Evolutionary conservation across 2,329 filamentous ascomycete species (phyloP).

Genomic region (Madurella fahalii): DNA sequence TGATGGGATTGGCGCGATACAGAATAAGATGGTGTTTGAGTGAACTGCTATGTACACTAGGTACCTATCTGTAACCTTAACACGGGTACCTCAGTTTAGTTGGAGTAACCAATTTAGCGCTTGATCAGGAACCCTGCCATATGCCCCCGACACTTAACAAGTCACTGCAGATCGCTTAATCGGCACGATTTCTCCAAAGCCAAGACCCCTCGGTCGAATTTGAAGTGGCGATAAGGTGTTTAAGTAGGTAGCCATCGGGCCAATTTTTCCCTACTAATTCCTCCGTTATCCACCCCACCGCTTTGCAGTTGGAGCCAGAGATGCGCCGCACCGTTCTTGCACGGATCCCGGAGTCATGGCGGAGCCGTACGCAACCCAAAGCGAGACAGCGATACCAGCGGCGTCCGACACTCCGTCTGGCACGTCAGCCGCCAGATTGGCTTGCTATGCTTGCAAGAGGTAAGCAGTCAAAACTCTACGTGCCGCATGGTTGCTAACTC

Average conservation of each 20-base stretch:
- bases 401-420: neutral
- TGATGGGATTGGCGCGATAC: constrained; percentile 30
- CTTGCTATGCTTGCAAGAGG: constrained; percentile 18
- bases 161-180: too few species aligned
- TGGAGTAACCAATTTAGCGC: too few species aligned
- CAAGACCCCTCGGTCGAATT: too few species aligned
- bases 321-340: neutral
- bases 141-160: too few species aligned
- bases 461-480: neutral
- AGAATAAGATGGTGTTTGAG: constrained; percentile 35
- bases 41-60: neutral
- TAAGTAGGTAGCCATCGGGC: too few species aligned
- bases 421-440: neutral
- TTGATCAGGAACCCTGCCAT: too few species aligned
- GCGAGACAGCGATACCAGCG: neutral
- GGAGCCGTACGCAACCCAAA: neutral
- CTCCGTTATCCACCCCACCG: too few species aligned
- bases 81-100: too few species aligned
- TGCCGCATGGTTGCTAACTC: neutral
- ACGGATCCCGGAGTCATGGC: neutral
- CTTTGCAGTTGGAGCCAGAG: neutral
- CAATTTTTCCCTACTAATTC: too few species aligned
- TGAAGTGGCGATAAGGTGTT: too few species aligned
- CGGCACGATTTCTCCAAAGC: too few species aligned
- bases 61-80: too few species aligned